Evolutionary conservation across 441 rosid species (phyloP).

Genomic region (Gossypium schwendimanii): DNA sequence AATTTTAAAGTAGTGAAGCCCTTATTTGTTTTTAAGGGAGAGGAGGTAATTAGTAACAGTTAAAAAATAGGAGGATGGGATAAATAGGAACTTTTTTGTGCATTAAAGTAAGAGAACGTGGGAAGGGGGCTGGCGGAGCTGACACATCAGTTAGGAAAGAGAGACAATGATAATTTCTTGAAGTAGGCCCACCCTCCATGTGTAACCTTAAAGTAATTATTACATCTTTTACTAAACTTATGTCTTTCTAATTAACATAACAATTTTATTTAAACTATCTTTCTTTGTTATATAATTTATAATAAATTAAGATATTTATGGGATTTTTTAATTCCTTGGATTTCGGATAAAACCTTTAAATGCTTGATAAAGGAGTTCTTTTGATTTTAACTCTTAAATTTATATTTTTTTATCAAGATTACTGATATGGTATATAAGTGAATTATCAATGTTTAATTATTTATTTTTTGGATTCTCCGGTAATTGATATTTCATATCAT

Average conservation of each 20-base stretch:
- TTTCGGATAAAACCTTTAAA: background rate
- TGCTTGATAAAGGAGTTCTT: background rate
- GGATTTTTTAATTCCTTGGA: background rate
- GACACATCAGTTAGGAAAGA: conserved; percentile 10
- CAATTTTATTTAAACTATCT: no score
- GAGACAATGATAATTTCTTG: background rate
- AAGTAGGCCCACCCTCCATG: conserved; percentile 15
- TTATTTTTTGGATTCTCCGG: no score
- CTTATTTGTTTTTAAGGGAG: no score
- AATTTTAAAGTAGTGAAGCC: no score
- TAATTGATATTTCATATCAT: no score
- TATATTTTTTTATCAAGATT: no score
- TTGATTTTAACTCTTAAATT: no score
- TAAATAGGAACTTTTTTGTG: background rate
- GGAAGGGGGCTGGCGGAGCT: conserved; percentile 11
- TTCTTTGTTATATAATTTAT: background rate
- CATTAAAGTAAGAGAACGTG: conserved; percentile 1
- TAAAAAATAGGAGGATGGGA: no score
- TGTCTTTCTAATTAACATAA: background rate
- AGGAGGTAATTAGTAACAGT: no score
- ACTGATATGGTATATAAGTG: no score
- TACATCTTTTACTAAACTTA: background rate
- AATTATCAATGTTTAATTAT: no score
- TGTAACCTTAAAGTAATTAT: background rate
- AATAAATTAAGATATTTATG: background rate